Percentiles rank a stretch among this genome's conserved stretches.
Conservation (phyloP, 805 yeast genomes). For the Ogataea trehalophila region DNA sequence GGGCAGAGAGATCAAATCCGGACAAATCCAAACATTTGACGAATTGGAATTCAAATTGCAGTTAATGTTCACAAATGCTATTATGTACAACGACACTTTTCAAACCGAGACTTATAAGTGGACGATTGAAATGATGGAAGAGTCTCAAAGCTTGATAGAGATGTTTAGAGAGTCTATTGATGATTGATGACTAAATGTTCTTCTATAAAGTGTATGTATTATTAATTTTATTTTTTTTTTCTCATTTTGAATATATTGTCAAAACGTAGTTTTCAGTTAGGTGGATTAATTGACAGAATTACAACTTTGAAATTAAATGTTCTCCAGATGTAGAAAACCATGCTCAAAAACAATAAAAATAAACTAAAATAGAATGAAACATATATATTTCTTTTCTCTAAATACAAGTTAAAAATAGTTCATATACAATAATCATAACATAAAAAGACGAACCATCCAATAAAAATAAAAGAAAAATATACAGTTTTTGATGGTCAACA, state of each 20-base stretch:
- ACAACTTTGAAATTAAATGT: neutral
- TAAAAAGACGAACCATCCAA: too few species aligned
- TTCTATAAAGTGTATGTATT: too few species aligned
- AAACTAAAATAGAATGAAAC: too few species aligned
- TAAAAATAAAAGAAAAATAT: too few species aligned
- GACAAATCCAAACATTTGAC: slow-evolving; percentile 41
- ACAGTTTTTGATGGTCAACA: too few species aligned
- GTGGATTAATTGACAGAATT: too few species aligned
- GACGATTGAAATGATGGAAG: slow-evolving; percentile 68
- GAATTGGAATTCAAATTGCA: slow-evolving; percentile 65
- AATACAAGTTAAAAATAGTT: slow-evolving; percentile 8
- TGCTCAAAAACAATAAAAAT: neutral
- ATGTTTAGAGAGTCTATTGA: slow-evolving; percentile 47
- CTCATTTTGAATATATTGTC: too few species aligned
- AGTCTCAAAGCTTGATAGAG: slow-evolving; percentile 50
- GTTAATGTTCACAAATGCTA: slow-evolving; percentile 78
- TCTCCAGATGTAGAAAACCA: slow-evolving; percentile 1
- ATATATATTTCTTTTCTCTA: slow-evolving; percentile 1
- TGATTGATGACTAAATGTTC: slow-evolving; percentile 4
- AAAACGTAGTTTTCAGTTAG: too few species aligned
- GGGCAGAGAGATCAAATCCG: slow-evolving; percentile 51
- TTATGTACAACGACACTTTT: slow-evolving; percentile 66
- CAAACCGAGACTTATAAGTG: slow-evolving; percentile 57
- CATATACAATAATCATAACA: too few species aligned
- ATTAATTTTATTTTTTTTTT: too few species aligned